These are phyloP conservation scores for Fusarium redolens DNA, from an alignment of 2,329 filamentous ascomycete species.

Conservation along the genomic window DNA sequence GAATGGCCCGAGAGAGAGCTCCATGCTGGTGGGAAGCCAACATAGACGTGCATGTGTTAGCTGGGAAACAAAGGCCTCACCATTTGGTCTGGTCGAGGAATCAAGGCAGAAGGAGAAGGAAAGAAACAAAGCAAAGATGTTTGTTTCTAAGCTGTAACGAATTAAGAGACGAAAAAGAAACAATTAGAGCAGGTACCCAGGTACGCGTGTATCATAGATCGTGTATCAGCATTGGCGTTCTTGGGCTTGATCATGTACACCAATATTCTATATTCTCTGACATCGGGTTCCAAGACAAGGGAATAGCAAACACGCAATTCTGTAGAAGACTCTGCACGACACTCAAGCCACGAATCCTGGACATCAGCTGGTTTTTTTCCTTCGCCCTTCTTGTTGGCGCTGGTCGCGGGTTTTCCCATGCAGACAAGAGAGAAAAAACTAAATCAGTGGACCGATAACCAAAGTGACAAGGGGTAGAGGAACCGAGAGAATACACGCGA, in stretches of 20 bases:
- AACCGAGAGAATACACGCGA: conserved; percentile 9
- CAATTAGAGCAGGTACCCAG: not conserved
- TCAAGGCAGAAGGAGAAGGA: conserved; percentile 4
- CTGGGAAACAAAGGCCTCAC: conserved; percentile 37
- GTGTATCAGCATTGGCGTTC: not conserved
- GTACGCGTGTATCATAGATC: not conserved
- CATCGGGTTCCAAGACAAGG: not conserved
- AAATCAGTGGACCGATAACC: conserved; percentile 30
- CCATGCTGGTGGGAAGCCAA: conserved; percentile 19
- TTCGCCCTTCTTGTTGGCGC: conserved; percentile 19
- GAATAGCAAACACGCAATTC: not conserved
- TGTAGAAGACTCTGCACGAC: not conserved
- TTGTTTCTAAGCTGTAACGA: conserved; percentile 6
- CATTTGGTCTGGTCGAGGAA: not conserved
- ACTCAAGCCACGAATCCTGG: conserved; percentile 26
- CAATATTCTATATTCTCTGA: not conserved
- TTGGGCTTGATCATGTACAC: not conserved
- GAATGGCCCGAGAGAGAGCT: conserved; percentile 25
- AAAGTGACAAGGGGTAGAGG: conserved; percentile 12
- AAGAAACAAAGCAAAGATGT: conserved; percentile 23
- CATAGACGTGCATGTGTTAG: conserved; percentile 14
- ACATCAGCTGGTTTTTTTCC: conserved; percentile 23
- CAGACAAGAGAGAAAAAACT: conserved; percentile 19
- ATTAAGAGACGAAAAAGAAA: conserved; percentile 24
- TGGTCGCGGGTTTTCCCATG: conserved; percentile 17